Evolutionary conservation across 139 green algal genomes (phyloP).

Genomic region (Coelastrella sp.): DNA sequence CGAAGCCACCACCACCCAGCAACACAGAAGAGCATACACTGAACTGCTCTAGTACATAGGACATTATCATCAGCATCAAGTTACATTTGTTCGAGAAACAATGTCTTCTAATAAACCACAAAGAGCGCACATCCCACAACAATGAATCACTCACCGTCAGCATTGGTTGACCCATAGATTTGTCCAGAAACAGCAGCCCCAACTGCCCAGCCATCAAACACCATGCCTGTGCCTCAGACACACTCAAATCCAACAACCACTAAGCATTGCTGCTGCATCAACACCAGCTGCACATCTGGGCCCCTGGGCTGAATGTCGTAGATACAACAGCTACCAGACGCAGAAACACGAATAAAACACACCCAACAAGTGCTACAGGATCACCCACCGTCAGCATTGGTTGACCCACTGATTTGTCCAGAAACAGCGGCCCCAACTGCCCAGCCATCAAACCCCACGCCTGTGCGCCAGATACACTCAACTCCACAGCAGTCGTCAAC

Average conservation of each 20-base stretch:
- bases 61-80: too few species aligned
- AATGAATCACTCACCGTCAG: slow-evolving; percentile 21
- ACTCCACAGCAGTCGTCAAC: background rate
- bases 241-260: background rate
- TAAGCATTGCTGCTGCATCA: slow-evolving; percentile 7
- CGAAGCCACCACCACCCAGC: too few species aligned
- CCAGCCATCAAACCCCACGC: slow-evolving; percentile 11
- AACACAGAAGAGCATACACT: too few species aligned
- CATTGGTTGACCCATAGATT: slow-evolving; percentile 16
- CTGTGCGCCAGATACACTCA: slow-evolving; percentile 8
- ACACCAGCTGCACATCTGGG: background rate
- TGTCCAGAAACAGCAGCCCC: slow-evolving; percentile 22
- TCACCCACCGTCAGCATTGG: slow-evolving; percentile 37
- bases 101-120: too few species aligned
- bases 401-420: slow-evolving; percentile 22
- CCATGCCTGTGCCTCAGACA: slow-evolving; percentile 28
- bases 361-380: too few species aligned
- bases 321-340: background rate
- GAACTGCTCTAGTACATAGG: too few species aligned
- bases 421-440: slow-evolving; percentile 23
- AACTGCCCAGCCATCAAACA: slow-evolving; percentile 7
- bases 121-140: too few species aligned
- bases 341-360: too few species aligned
- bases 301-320: background rate
- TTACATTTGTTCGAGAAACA: too few species aligned